Evolutionary conservation across 257 asterid genomes (phyloP), one percentile per base, ranked within the genome.

Genomic region (Gardenia jasminoides): DNA sequence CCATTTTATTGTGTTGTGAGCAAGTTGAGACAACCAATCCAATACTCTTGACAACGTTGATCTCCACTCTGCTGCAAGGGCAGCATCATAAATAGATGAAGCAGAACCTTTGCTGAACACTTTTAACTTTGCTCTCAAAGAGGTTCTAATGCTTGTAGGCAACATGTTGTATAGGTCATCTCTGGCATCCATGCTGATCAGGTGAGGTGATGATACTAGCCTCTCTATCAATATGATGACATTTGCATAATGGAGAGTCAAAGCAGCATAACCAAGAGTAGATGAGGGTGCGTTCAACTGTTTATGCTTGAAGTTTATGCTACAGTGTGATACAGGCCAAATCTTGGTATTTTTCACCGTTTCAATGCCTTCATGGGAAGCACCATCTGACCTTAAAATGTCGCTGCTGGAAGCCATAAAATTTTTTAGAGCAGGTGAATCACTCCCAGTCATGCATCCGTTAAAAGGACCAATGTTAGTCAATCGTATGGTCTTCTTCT

Each of bases 21-120:
- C 96, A 8, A 94, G 94, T 3, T 97, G 97, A 31, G 90, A 88
- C 69, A 94, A 77, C 97, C 97, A 94, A 33, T 89, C 94, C 77
- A 92, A 72, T 80, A 87, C 85, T 76, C 88, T 86, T 36, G 84
- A 72, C 80, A 91, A 16, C 31, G 89, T 85, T 26, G 59, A 68
- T 77, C 90, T 85, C 91, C 97, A 91, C 74, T 90, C 92, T n/a
- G 88, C 83, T 78, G 92, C 95, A 64, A 87, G 79, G 16, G 79
- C 86, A 75, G 89, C 85, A 77, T 89, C 88, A 74, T 87, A 86
- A 20, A 86, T 83, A 66, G 84, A 84, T 6, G 92, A 85, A 75
- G 83, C 83, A 31, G 64, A 13, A 41, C 78, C 82, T 74, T 78
- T 80, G 0, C 87, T 22, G 78, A 85, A 86, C 12, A 80, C 47